Evolutionary conservation across 2,329 filamentous ascomycete genomes (phyloP).

Genomic region (Fusarium brevicatenulatum): DNA sequence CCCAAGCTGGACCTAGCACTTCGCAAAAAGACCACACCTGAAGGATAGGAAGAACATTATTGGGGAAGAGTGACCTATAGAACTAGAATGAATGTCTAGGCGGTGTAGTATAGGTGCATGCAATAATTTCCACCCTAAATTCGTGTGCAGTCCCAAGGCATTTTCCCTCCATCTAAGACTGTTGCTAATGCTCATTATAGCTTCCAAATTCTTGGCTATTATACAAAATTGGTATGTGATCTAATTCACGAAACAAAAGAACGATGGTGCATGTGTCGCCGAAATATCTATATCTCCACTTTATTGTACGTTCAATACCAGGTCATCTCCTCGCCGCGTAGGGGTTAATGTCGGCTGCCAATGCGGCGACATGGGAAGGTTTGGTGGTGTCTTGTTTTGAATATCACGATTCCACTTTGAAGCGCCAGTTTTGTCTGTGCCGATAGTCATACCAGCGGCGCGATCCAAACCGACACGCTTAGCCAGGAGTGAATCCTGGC

Average conservation of each 20-base stretch:
- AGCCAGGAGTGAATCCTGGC: conserved; percentile 57
- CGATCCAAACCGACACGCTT: conserved; percentile 63
- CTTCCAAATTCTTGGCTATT: conserved; percentile 34
- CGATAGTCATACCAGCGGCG: conserved; percentile 58
- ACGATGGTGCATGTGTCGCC: conserved; percentile 7
- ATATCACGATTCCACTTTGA: conserved; percentile 33
- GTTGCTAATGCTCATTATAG: conserved; percentile 38
- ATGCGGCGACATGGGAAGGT: conserved; percentile 33
- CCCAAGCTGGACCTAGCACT: conserved; percentile 9
- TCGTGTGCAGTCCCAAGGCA: conserved; percentile 8
- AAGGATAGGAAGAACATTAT: neutral
- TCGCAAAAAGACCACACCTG: conserved; percentile 6
- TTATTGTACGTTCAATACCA: conserved; percentile 67
- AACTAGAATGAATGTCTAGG: conserved; percentile 39
- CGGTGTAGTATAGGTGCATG: conserved; percentile 37
- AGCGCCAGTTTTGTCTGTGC: conserved; percentile 26
- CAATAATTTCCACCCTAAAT: conserved; percentile 29
- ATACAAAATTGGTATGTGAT: conserved; percentile 34
- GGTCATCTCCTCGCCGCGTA: conserved; percentile 71
- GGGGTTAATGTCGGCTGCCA: conserved; percentile 71
- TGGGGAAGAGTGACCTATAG: conserved; percentile 8
- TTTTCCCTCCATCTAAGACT: conserved; percentile 35
- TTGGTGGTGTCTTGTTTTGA: conserved; percentile 18
- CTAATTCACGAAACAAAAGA: conserved; percentile 13
- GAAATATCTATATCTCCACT: conserved; percentile 4